Base-by-base conservation (phyloP, 495 filamentous ascomycete species). In the Clavariopsis aquatica region DNA sequence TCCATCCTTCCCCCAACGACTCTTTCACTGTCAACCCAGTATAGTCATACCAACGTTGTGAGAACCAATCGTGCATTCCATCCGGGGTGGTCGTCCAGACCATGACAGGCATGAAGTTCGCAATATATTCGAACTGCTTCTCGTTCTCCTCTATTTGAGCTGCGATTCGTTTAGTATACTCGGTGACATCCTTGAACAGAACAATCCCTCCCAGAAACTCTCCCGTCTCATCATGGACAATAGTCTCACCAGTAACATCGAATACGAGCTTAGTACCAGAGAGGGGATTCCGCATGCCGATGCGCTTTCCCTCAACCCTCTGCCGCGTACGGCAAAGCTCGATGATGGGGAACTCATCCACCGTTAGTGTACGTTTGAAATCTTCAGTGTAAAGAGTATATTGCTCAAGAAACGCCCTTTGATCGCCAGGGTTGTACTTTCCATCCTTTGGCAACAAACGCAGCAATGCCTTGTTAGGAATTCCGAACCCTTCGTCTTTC, bases 61-160 rank as follows among this genome's bases (percentile, higher is more conserved):
- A 86, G 69, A 83, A 90, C 74, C 87, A 90, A 67, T 90, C 88
- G 61, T 84, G 79, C 19, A 72, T 56, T 1, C 88, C 87, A 12
- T 84, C 78, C 1, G 84, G 77, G 3, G 69, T 82, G 0, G 85
- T 81, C 0, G 87, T 88, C 87, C 86, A 90, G 43, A 84, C 81
- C 75, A 89, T 79, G 69, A 87, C 85, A 9, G 88, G 88, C 77
- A 90, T 85, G 19, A 82, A 83, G 57, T 90, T 86, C 63, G 85
- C 87, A 57, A 91, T 90, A 13, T 84, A 74, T 68, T 83, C 80
- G 65, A 91, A 90, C 49, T 87, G 79, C 64, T 83, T 77, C 60
- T 88, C 85, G 59, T 88, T 87, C 45, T 82, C 80, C 60, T 83
- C 77, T 55, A 80, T 83, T 72, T 89, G 85, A 3, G 81, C 77